Base-by-base conservation (phyloP, 2,329 filamentous ascomycete species). In the Hortaea werneckii region DNA sequence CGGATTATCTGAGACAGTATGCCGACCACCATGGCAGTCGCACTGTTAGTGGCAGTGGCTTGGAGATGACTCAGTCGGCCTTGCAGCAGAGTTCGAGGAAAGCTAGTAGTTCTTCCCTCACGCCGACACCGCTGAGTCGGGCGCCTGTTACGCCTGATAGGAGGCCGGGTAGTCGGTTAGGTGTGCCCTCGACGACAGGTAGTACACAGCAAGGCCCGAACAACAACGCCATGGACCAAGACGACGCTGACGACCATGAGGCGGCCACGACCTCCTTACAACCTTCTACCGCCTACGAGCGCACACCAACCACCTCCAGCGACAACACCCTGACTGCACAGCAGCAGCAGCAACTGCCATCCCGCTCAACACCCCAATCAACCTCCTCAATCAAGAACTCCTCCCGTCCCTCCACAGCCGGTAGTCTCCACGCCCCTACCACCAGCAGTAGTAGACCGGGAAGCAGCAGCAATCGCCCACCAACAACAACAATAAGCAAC, bases 1-100 rank as follows among this genome's bases (percentile, higher is more conserved):
- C 85, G 34, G 92, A 96, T 65, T 98, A 95, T 60, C 74, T 98
- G 37, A 84, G 88, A 56, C 87, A 95, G 64, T 98, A 95, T 58
- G 89, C 88, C 6, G 80, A 82, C 48, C 92, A 98, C 61, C 92
- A 98, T 62, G 85, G 86, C 38, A 82, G 86, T n/a, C 80, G 78
- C 39, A 73, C 76, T 29, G 72, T 76, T 13, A 74, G 71, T 28
- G 58, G 78, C 34, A 71, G 71, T 9, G 69, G 68, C 32, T 70
- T 80, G 10, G 77, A 81, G 53, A 69, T 80, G 11, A 20, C 20
- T 20, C 20, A 20, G 20, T 20, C 20, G 20, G 20, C 20, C 20
- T 20, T 20, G 20, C 20, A 20, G 20, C 20, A 20, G 20, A 20
- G 20, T 20, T 20, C 20, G 20, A 20, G 20, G 20, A 56, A 54